phyloP scores from a whole-genome alignment of 1,284 basidiomycete species.

The Xanthoconium separans region DNA sequence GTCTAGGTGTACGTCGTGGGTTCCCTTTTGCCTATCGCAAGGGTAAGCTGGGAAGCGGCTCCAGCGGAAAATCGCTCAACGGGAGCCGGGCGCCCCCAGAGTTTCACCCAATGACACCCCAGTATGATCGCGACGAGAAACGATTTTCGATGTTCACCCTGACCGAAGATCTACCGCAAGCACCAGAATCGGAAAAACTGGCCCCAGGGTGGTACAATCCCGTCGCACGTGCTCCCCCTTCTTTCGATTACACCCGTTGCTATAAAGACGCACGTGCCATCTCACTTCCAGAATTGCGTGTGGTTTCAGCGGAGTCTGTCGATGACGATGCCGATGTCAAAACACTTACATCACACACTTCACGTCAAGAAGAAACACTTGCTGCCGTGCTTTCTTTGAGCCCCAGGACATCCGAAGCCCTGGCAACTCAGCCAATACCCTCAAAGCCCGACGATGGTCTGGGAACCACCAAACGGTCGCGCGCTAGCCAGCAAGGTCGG shows the following conservation, averaged over 20 bases:
- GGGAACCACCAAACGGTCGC: not conserved
- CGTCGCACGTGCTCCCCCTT: conserved; percentile 10
- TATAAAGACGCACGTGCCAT: conserved; percentile 14
- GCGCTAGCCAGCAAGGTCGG: conserved; percentile 11
- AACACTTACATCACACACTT: conserved; percentile 28
- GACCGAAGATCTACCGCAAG: conserved; percentile 15
- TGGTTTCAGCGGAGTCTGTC: conserved; percentile 16
- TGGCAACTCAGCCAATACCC: not conserved
- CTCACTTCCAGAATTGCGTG: conserved; percentile 22
- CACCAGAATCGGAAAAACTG: conserved; percentile 33
- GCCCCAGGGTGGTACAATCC: conserved; percentile 34
- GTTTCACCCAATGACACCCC: conserved; percentile 25
- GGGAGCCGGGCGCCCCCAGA: conserved; percentile 8
- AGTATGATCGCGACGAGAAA: conserved; percentile 28
- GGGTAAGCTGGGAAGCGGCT: conserved; percentile 18
- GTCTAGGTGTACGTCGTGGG: conserved; percentile 31
- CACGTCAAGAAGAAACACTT: conserved; percentile 35
- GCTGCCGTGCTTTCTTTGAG: conserved; percentile 31
- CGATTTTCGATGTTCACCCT: conserved; percentile 26
- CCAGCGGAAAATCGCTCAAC: conserved; percentile 19
- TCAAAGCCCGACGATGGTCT: conserved; percentile 1
- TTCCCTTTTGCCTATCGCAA: conserved; percentile 29
- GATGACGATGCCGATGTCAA: conserved; percentile 30
- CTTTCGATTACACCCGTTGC: conserved; percentile 13
- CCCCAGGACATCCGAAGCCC: conserved; percentile 30